Evolutionary conservation across 1,284 basidiomycete genomes (phyloP).

Genomic region (Rhizoctonia solani): DNA sequence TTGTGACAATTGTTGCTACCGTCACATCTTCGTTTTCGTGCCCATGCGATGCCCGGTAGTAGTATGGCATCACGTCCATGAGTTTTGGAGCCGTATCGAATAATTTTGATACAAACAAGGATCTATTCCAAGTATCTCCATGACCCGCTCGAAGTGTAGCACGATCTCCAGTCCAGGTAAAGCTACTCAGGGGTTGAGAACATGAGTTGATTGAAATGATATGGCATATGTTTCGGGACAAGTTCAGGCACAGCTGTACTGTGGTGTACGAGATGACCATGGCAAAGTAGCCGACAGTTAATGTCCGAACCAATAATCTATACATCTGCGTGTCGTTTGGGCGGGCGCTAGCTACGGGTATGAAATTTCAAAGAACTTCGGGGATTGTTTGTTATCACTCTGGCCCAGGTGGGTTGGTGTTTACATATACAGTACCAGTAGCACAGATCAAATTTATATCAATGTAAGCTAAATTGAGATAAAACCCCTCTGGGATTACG

Average conservation of each 20-base stretch:
- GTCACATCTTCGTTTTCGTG: constrained; percentile 66
- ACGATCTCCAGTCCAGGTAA: neutral
- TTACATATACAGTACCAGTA: too few species aligned
- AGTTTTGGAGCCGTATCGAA: constrained; percentile 70
- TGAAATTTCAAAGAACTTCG: too few species aligned
- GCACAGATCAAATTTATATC: too few species aligned
- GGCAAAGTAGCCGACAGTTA: too few species aligned
- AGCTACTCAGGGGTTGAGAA: neutral
- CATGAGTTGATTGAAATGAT: neutral
- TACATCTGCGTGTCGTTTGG: too few species aligned
- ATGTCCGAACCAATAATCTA: too few species aligned
- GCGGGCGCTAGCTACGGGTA: too few species aligned
- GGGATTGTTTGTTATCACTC: too few species aligned
- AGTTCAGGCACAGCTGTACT: neutral
- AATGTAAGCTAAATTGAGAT: too few species aligned
- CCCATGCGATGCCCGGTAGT: constrained; percentile 62
- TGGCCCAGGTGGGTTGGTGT: too few species aligned
- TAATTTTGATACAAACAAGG: constrained; percentile 69
- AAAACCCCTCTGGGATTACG: too few species aligned
- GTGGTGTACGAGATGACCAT: neutral
- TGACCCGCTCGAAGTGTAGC: neutral
- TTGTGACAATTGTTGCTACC: constrained; percentile 80
- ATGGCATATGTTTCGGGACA: neutral
- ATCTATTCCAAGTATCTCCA: constrained; percentile 41
- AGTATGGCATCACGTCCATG: constrained; percentile 76